Percentiles rank a stretch among this genome's conserved stretches.
These are phyloP conservation scores for Aspergillaceae sp. DNA, from an alignment of 2,329 filamentous ascomycete species.

Conservation along the genomic window DNA sequence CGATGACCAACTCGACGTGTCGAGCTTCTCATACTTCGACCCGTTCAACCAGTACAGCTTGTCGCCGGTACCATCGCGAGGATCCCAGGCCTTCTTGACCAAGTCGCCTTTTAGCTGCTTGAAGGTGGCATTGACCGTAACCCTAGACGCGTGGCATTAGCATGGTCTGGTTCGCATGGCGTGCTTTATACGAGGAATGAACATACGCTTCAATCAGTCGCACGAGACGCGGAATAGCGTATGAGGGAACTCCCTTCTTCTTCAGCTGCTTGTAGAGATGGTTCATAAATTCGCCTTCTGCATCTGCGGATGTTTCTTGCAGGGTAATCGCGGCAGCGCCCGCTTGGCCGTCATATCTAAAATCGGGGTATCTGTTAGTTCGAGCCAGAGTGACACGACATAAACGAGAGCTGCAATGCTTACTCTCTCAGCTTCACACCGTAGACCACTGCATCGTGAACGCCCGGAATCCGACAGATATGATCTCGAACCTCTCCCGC, in stretches of 20 bases:
- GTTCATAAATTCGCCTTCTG: slow-evolving; percentile 29
- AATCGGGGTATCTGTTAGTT: neutral
- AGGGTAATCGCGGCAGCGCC: slow-evolving; percentile 41
- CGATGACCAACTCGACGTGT: slow-evolving; percentile 29
- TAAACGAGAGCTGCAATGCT: slow-evolving; percentile 3
- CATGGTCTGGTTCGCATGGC: too few species aligned
- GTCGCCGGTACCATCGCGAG: slow-evolving; percentile 25
- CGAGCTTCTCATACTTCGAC: slow-evolving; percentile 31
- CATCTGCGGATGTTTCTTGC: slow-evolving; percentile 19
- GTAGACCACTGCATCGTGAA: slow-evolving; percentile 39
- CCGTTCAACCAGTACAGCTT: slow-evolving; percentile 39
- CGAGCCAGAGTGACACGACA: neutral
- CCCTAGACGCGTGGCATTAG: slow-evolving; percentile 15
- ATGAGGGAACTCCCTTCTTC: slow-evolving; percentile 39
- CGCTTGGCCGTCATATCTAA: slow-evolving; percentile 43
- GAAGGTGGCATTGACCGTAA: slow-evolving; percentile 42
- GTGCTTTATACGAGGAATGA: too few species aligned
- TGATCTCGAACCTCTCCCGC: slow-evolving; percentile 40
- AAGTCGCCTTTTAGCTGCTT: slow-evolving; percentile 42
- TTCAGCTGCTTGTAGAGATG: slow-evolving; percentile 31
- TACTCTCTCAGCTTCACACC: slow-evolving; percentile 36
- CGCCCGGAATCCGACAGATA: slow-evolving; percentile 32
- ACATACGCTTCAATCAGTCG: slow-evolving; percentile 39
- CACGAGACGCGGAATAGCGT: slow-evolving; percentile 41
- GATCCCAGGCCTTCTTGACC: slow-evolving; percentile 36